These are phyloP conservation scores for Euphorbia celastroides DNA, from an alignment of 441 rosid species.

Conservation along the genomic window DNA sequence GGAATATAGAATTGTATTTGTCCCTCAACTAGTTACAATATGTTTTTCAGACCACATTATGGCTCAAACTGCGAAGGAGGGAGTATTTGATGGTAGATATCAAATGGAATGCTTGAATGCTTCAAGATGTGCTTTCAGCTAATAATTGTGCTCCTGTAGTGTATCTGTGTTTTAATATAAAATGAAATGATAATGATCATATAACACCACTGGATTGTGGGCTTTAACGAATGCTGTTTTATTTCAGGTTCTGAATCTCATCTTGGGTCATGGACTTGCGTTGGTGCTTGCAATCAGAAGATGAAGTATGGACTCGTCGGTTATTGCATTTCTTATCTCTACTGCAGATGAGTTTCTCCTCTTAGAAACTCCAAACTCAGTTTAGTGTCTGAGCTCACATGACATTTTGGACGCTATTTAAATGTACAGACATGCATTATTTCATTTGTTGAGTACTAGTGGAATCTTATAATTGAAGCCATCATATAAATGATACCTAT, in stretches of 20 bases:
- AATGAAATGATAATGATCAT: not conserved
- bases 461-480: constrained; percentile 16
- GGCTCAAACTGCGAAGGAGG: too few relatives aligned
- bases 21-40: too few relatives aligned
- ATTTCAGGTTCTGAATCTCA: constrained; percentile 40
- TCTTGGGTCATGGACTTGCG: constrained; percentile 22
- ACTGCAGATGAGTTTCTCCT: constrained; percentile 60
- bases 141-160: not conserved
- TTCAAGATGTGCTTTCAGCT: not conserved
- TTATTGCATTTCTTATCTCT: constrained; percentile 38
- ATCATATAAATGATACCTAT: constrained; percentile 7
- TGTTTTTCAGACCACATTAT: too few relatives aligned
- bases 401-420: constrained; percentile 27
- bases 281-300: constrained; percentile 26
- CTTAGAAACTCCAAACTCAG: constrained; percentile 39
- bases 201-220: constrained; percentile 11
- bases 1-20: too few relatives aligned
- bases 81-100: not conserved
- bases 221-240: constrained; percentile 22
- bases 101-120: not conserved
- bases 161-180: not conserved
- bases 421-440: constrained; percentile 41
- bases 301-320: constrained; percentile 30
- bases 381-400: constrained; percentile 26
- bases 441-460: constrained; percentile 18